Evolutionary conservation across 192 early-diverging fungal species (phyloP), one percentile per base, ranked within the genome.

Genomic region (Backusella liffmaniae): DNA sequence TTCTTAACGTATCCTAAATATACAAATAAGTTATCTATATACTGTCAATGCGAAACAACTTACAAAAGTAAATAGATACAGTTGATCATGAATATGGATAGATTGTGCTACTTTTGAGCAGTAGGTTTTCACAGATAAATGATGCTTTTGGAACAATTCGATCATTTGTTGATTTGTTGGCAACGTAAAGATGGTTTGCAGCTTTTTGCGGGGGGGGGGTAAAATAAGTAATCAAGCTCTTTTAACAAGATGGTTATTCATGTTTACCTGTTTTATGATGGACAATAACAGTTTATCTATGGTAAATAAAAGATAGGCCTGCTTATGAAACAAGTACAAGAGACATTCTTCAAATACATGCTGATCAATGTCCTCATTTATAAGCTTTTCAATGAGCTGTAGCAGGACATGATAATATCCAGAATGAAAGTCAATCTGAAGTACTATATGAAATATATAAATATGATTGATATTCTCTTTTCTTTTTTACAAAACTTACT

Each of bases 221-320:
- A 3, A 3, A 32, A 32, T 32, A 32, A 21, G 18, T 15, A 21
- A 39, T 70, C 3, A 30, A 39, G 42, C 42, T 44, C 13, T 16
- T 44, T 44, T 68, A 70, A 32, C 16, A 42, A 23, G 29, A 4
- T 13, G 12, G 12, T 53, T 30, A 0, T 23, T 8, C 41, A 49
- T n/a, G 4, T 1, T 67, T 82, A 92, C 91, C 80, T 93, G 91
- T 83, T 96, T 97, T 15, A 92, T 86, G 59, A 97, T 83, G 7
- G 89, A 84, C 74, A 89, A 86, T 26, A 95, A 84, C 23, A 97
- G 86, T 75, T 94, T 95, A 83, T 98, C 97, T 7, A 98, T 84
- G 0, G 96, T 97, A 76, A 97, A 93, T 35, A 95, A 86, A 51
- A 92, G 79, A 77, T 98, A 97, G 1, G 94, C 98, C 36, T 94